phyloP scores from a whole-genome alignment of 176 grass and related monocot genomes.

The Aegilops sharonensis region DNA sequence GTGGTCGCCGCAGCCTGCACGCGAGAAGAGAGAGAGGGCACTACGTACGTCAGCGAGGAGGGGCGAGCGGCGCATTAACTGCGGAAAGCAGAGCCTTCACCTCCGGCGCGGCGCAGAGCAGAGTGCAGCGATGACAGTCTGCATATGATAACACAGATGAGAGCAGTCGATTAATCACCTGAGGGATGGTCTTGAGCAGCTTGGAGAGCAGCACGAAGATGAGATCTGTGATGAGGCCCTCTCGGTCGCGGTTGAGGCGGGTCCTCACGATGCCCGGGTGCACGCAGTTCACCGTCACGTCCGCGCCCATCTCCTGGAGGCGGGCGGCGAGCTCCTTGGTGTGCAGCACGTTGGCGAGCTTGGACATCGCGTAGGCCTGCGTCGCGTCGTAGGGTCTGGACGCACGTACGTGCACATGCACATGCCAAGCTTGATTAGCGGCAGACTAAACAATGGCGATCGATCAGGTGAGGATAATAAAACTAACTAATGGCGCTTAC shows the following conservation, averaged over 20 bases:
- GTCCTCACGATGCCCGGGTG: conserved; percentile 95
- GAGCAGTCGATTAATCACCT: conserved; percentile 40
- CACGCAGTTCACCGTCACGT: conserved; percentile 91
- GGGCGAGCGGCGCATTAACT: background rate
- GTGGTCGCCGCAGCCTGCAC: conserved; percentile 88
- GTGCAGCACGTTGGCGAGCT: conserved; percentile 87
- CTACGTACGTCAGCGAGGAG: background rate
- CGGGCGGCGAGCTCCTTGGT: conserved; percentile 63
- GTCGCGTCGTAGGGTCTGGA: conserved; percentile 82
- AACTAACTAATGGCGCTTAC: background rate
- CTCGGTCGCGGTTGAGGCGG: conserved; percentile 86
- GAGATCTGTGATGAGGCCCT: conserved; percentile 88
- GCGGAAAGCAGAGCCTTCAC: background rate
- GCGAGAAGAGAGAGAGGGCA: too few relatives aligned
- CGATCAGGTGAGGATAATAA: background rate
- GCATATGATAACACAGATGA: too few relatives aligned
- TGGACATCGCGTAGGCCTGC: conserved; percentile 83
- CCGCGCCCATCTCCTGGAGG: conserved; percentile 62
- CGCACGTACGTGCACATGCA: background rate
- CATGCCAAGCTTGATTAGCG: background rate
- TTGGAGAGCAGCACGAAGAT: conserved; percentile 83
- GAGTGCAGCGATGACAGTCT: too few relatives aligned
- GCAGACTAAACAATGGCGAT: background rate
- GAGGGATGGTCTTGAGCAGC: conserved; percentile 96
- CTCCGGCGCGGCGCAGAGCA: background rate